Base-by-base conservation (phyloP, 805 yeast species). In the Schwanniomyces vanrijiae region DNA sequence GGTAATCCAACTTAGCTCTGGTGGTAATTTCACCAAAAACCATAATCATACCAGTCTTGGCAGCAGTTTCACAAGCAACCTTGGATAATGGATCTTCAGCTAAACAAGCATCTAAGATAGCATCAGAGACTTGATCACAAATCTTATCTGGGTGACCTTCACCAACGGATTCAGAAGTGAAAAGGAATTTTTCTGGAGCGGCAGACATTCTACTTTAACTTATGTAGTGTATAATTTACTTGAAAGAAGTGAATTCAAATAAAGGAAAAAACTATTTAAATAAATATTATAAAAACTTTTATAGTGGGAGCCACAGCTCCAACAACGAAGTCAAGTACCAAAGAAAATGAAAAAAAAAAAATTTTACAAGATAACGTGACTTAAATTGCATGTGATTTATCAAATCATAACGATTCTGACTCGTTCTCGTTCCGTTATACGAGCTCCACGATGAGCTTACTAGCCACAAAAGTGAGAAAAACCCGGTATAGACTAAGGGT, bases 11-110 rank as follows among this genome's bases (percentile, higher is more conserved):
- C 55, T 77, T 75, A 59, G 99, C 99, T 70, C 83, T 87, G 76
- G 99, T 94, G 78, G 99, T 92, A 74, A 94, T 94, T 77, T 94
- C 99, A 78, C 99, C 99, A 68, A 94, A 94, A 57, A 94, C 97
- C 95, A 94, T 88, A 68, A 94, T 90, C 96, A 94, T 84, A 79
- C 99, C 99, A 57, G 99, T 94, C 81, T 94, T 94, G 64, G 98
- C 86, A 57, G 99, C 98, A 51, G 99, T 89, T 77, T 94, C 99
- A 81, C 99, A 94, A 42, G 97, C 99, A 69, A 94, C 99, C 81
- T 94, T 94, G 60, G 99, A 94, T 62, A 89, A 81, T 53, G 99
- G 99, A 75, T 94, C 99, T 60, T 78, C 95, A 47, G 88, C 83
- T 62, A 94, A 79, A 81, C 98, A 92, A 59, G 99, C 99, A 67